Conservation (phyloP, 2,329 filamentous ascomycete genomes). For the Aspergillus sp. region DNA sequence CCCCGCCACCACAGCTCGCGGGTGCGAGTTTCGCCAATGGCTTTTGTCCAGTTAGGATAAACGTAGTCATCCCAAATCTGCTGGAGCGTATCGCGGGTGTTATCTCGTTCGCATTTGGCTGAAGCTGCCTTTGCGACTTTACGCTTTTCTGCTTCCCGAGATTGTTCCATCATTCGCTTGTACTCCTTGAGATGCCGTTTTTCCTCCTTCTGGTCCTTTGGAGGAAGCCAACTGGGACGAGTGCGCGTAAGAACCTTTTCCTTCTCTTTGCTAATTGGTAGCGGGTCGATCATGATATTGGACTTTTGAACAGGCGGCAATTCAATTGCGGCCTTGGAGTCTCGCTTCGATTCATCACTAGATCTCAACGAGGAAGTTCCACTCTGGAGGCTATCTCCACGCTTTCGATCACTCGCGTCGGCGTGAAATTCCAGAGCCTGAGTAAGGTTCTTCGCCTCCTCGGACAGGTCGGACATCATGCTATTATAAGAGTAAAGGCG, state of each 20-base stretch:
- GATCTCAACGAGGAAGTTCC: constrained; percentile 38
- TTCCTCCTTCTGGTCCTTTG: constrained; percentile 82
- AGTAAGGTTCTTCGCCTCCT: constrained; percentile 60
- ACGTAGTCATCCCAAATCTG: constrained; percentile 64
- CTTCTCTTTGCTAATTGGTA: constrained; percentile 67
- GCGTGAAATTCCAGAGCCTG: constrained; percentile 60
- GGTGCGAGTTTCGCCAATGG: constrained; percentile 54
- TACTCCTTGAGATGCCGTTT: constrained; percentile 77
- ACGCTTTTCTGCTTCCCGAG: constrained; percentile 57
- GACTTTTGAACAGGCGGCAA: constrained; percentile 63
- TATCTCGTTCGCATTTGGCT: constrained; percentile 50
- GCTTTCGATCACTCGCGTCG: constrained; percentile 46
- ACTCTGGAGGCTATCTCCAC: constrained; percentile 49
- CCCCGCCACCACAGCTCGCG: constrained; percentile 67
- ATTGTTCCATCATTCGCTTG: constrained; percentile 64
- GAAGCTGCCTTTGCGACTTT: constrained; percentile 49
- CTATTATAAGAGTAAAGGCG: constrained; percentile 61
- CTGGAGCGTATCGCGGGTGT: constrained; percentile 54
- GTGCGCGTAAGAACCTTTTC: constrained; percentile 64
- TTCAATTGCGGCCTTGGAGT: constrained; percentile 43
- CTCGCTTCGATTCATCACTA: constrained; percentile 39
- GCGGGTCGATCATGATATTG: constrained; percentile 64
- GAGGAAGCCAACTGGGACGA: constrained; percentile 67
- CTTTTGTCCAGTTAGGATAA: constrained; percentile 58
- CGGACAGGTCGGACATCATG: constrained; percentile 57